Evolutionary conservation across 106 monocot species (phyloP).

Genomic region (Dendrobium nobile): DNA sequence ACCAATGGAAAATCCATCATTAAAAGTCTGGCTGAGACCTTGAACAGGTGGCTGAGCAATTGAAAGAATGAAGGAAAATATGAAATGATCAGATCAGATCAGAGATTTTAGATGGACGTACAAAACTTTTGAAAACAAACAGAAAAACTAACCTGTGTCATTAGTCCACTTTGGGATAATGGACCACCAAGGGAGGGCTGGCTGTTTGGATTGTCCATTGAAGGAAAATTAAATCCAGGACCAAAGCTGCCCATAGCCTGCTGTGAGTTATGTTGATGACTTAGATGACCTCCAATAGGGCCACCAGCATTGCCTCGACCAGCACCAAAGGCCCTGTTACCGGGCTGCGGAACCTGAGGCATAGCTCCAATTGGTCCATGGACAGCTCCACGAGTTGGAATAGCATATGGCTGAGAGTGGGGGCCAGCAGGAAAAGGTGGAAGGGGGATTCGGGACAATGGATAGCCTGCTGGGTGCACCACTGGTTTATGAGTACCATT

Average conservation of each 20-base stretch:
- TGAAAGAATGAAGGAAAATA: background rate
- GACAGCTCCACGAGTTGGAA: conserved; percentile 81
- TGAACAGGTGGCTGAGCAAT: conserved; percentile 71
- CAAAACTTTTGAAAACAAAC: background rate
- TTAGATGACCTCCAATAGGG: conserved; percentile 87
- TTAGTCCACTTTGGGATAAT: conserved; percentile 69
- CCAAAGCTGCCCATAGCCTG: conserved; percentile 43
- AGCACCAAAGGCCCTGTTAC: conserved; percentile 62
- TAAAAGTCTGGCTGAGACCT: conserved; percentile 88
- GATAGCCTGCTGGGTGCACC: conserved; percentile 64
- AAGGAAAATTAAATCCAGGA: conserved; percentile 60
- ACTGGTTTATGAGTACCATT: conserved; percentile 82
- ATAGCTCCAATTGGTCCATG: conserved; percentile 90
- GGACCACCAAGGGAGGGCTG: conserved; percentile 83
- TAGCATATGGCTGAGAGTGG: conserved; percentile 96
- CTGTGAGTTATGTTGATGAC: conserved; percentile 80
- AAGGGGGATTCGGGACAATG: conserved; percentile 64
- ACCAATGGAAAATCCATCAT: conserved; percentile 92
- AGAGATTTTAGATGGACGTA: background rate
- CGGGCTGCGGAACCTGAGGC: conserved; percentile 57
- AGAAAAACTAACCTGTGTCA: conserved; percentile 66
- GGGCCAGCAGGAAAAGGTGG: conserved; percentile 81
- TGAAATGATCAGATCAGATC: background rate
- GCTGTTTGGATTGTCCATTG: conserved; percentile 64
- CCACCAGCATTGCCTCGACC: conserved; percentile 74